phyloP scores from a whole-genome alignment of 1,284 basidiomycete species.

The Ustilago crameri region DNA sequence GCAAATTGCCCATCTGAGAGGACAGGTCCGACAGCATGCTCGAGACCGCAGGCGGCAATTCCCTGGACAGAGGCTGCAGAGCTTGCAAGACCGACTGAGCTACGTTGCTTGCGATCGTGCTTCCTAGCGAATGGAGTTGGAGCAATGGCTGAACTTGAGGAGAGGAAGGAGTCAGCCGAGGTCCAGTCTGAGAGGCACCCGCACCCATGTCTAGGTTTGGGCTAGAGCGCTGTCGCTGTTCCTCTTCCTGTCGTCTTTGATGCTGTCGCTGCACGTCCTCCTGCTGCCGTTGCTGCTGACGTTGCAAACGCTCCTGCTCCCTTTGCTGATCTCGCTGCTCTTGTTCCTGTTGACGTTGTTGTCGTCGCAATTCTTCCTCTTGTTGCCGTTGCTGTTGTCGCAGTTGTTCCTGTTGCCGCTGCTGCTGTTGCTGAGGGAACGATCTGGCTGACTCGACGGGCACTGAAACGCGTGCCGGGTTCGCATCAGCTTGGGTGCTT shows the following conservation, averaged over 20 bases:
- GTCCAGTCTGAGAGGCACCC: neutral
- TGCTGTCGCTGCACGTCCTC: neutral
- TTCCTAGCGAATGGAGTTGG: neutral
- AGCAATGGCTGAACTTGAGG: neutral
- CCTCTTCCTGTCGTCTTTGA: neutral
- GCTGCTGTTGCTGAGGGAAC: no score
- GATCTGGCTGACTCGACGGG: no score
- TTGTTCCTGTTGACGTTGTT: no score
- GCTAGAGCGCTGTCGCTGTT: neutral
- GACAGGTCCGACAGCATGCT: conserved; percentile 2
- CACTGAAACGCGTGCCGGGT: no score
- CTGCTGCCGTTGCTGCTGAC: neutral
- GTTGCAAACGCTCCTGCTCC: no score
- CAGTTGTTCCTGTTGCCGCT: neutral
- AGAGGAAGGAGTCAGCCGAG: neutral
- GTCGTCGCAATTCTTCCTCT: no score
- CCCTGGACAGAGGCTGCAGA: conserved; percentile 17
- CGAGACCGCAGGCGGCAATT: conserved; percentile 2
- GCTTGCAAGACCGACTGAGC: conserved; percentile 10
- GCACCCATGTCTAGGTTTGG: neutral
- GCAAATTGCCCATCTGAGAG: neutral
- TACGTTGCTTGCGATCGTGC: conserved; percentile 8
- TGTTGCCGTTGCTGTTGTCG: neutral
- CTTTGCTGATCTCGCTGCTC: neutral
- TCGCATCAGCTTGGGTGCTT: no score